Conservation (phyloP, 2,329 filamentous ascomycete species). For the Chlorencoelia australis region DNA sequence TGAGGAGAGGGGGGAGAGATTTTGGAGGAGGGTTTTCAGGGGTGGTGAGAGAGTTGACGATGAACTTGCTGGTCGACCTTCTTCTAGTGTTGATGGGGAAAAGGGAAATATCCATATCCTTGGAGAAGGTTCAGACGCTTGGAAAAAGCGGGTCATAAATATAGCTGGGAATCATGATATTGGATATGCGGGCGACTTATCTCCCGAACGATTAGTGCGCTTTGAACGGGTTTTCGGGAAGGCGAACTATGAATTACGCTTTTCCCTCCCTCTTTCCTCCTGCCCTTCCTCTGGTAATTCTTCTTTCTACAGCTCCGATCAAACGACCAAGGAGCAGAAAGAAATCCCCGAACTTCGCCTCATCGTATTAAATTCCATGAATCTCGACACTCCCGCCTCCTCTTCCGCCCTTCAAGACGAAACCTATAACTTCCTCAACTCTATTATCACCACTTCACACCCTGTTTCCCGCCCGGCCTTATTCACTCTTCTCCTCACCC, state of each 20-base stretch:
- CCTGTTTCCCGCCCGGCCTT: slow-evolving; percentile 52
- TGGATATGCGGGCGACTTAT: slow-evolving; percentile 89
- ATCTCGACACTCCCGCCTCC: slow-evolving; percentile 75
- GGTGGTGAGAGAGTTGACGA: slow-evolving; percentile 54
- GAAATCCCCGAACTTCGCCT: slow-evolving; percentile 64
- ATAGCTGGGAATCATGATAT: slow-evolving; percentile 94
- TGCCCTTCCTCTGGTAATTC: too few relatives aligned
- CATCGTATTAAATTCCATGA: slow-evolving; percentile 84
- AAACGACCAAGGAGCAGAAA: slow-evolving; percentile 29
- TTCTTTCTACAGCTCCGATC: slow-evolving; percentile 30
- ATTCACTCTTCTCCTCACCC: slow-evolving; percentile 80
- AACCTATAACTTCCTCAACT: slow-evolving; percentile 70
- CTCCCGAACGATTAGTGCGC: slow-evolving; percentile 59
- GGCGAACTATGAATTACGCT: slow-evolving; percentile 83
- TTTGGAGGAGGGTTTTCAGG: slow-evolving; percentile 73
- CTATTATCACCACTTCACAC: slow-evolving; percentile 51
- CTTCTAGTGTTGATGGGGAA: too few relatives aligned
- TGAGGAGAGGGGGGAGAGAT: slow-evolving; percentile 57
- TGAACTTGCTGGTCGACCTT: slow-evolving; percentile 39
- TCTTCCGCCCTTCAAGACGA: slow-evolving; percentile 57
- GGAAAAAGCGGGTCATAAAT: slow-evolving; percentile 75
- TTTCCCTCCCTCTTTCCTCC: slow-evolving; percentile 46
- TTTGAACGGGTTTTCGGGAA: slow-evolving; percentile 82
- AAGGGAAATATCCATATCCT: slow-evolving; percentile 25
- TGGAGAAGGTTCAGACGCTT: slow-evolving; percentile 40